A percentile compares a stretch with the other conserved stretches of the same genome.
Conservation (phyloP, 192 early-diverging fungal genomes). For the Phycomyces blakesleeanus region DNA sequence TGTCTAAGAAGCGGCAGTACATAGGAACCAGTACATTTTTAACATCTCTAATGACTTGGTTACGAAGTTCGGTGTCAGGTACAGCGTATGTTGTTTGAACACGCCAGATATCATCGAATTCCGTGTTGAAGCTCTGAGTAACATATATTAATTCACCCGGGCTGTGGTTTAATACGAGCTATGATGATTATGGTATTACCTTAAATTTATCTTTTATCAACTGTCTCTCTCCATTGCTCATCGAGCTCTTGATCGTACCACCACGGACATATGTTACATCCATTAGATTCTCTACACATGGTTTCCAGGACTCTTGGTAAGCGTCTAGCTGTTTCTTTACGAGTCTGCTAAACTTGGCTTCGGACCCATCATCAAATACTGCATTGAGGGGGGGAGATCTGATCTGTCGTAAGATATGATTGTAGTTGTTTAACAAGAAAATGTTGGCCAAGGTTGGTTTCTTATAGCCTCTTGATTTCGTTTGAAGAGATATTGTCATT, state of each 20-base stretch:
- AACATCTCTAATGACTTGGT: conserved; percentile 65
- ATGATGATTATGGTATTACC: conserved; percentile 28
- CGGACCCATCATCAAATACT: conserved; percentile 46
- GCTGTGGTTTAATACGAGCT: neutral
- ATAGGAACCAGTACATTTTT: conserved; percentile 72
- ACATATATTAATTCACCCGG: neutral
- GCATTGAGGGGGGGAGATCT: conserved; percentile 46
- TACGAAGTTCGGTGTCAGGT: conserved; percentile 73
- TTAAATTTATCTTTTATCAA: conserved; percentile 84
- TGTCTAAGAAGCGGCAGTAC: conserved; percentile 73
- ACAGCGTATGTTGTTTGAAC: conserved; percentile 71
- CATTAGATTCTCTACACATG: conserved; percentile 69
- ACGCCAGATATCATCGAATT: conserved; percentile 72
- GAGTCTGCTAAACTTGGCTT: conserved; percentile 49
- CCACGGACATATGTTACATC: conserved; percentile 69
- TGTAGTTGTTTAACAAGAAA: conserved; percentile 83
- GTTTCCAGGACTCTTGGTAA: conserved; percentile 69
- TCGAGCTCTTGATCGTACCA: conserved; percentile 52
- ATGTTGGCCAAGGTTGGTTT: conserved; percentile 59
- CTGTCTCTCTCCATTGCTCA: conserved; percentile 67
- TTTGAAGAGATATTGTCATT: conserved; percentile 57
- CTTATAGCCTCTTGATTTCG: conserved; percentile 70
- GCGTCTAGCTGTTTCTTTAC: conserved; percentile 47
- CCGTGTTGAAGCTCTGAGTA: conserved; percentile 74
- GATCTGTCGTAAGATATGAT: conserved; percentile 68